Evolutionary conservation across 805 yeast genomes (phyloP).

Genomic region (Sugiyamaella marilandica): DNA sequence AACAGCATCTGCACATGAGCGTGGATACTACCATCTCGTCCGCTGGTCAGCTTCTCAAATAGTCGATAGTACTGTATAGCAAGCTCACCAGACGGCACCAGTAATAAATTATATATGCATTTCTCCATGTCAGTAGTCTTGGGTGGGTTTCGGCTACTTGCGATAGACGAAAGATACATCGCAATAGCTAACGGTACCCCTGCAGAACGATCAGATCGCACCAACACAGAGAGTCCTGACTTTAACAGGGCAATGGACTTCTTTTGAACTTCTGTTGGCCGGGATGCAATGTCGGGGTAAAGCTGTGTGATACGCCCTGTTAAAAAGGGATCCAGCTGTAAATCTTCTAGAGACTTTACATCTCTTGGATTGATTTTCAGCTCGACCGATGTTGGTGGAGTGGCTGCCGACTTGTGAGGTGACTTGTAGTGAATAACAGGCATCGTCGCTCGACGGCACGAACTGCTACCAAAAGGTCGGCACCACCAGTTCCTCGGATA

Average conservation of each 20-base stretch:
- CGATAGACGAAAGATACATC: conserved; percentile 25
- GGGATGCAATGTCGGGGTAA: background rate
- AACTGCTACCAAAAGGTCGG: too few species aligned
- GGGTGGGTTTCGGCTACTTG: conserved; percentile 2
- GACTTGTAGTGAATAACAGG: background rate
- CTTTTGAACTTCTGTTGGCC: conserved; percentile 29
- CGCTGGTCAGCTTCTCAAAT: conserved; percentile 11
- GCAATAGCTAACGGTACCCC: conserved; percentile 34
- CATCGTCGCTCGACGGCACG: background rate
- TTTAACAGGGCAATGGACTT: conserved; percentile 26
- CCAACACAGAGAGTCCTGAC: conserved; percentile 29
- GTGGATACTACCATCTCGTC: conserved; percentile 3
- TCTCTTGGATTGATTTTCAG: conserved; percentile 25
- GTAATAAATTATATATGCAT: conserved; percentile 25
- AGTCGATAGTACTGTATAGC: conserved; percentile 30
- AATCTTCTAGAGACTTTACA: conserved; percentile 21
- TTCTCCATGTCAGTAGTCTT: conserved; percentile 5
- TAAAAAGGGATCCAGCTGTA: background rate
- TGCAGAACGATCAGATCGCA: conserved; percentile 29
- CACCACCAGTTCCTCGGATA: too few species aligned
- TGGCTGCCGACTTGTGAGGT: background rate
- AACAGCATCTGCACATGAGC: conserved; percentile 26
- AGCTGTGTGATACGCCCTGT: background rate
- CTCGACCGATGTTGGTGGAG: background rate
- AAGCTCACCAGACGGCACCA: conserved; percentile 34